Evolutionary conservation across 257 asterid genomes (phyloP).

Genomic region (Thymus quinquecostatus): DNA sequence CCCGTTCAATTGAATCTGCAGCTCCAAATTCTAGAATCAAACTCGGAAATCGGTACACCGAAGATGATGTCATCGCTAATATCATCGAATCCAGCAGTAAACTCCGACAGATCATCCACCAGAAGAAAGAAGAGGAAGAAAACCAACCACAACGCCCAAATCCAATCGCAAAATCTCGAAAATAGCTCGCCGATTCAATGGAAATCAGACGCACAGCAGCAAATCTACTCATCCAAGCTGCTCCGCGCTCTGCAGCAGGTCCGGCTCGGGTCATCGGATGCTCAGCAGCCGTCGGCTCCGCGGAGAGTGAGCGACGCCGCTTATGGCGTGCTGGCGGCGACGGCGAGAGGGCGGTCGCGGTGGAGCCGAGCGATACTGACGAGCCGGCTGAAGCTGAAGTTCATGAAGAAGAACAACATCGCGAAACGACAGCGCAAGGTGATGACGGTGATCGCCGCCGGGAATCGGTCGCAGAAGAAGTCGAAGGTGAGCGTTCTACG

Average conservation of each 20-base stretch:
- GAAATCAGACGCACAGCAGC: constrained; percentile 83
- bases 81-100: constrained; percentile 48
- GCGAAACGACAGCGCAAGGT: constrained; percentile 53
- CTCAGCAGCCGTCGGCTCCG: constrained; percentile 44
- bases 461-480: constrained; percentile 61
- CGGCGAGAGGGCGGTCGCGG: constrained; percentile 82
- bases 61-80: constrained; percentile 48
- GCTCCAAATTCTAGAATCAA: constrained; percentile 33
- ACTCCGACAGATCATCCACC: constrained; percentile 56
- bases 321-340: constrained; percentile 67
- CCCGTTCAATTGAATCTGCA: constrained; percentile 49
- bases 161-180: constrained; percentile 31
- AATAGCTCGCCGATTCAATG: constrained; percentile 43
- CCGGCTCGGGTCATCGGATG: constrained; percentile 38
- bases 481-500: constrained; percentile 64
- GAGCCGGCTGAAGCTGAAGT: constrained; percentile 70
- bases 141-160: constrained; percentile 38
- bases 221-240: constrained; percentile 80
- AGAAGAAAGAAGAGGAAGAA: constrained; percentile 62
- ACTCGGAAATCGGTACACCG: not conserved
- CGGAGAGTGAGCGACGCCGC: constrained; percentile 81
- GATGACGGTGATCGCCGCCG: constrained; percentile 44
- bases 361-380: constrained; percentile 96
- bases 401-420: constrained; percentile 62
- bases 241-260: constrained; percentile 82